Evolutionary conservation across 495 filamentous ascomycete genomes (phyloP), one percentile per base, ranked within the genome.

Genomic region (Penicillium argentinense): DNA sequence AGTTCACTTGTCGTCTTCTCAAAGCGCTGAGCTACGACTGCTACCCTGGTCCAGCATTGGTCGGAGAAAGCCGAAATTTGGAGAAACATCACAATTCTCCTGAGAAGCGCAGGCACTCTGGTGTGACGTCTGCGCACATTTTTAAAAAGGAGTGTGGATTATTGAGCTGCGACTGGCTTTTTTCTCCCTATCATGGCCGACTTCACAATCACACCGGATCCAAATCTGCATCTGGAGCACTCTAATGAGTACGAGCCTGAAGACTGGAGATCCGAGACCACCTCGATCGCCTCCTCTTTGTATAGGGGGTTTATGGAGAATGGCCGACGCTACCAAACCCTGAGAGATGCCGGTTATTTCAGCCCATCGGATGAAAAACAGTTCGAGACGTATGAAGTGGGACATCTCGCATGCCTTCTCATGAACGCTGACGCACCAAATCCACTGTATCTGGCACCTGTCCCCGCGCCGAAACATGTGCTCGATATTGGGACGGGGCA

Each of bases 181-280:
- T 5, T 16, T 16, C 5, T 42, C 14, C 17, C 9, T 16, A 42
- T 42, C 24, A 42, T 42, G 39, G 33, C 43, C 33, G 45, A 47
- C 26, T 23, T 43, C 30, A 39, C 19, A 5, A 50, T 50, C 24
- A n/a, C 43, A 11, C 38, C 39, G 14, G 49, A 52, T 42, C 42
- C 49, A 23, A 23, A 38, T 25, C 4, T 38, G 11, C n/a, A 46
- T 38, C 12, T 22, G 5, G 1, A n/a, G 9, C 0, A 29, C 8
- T 28, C 43, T 1, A 21, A 34, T 11, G 14, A 24, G 23, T 42
- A 33, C 13, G 28, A 37, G 12, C 29, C 36, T 9, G 28, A 51
- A 22, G 49, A 51, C 42, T 51, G 42, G 51, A 40, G n/a, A 29
- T 56, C 48, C 7, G 53, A 56, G 39, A 51, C 53, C n/a, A 51